These are phyloP conservation scores for Penicillium subrubescens DNA, from an alignment of 495 filamentous ascomycete species.

Conservation along the genomic window DNA sequence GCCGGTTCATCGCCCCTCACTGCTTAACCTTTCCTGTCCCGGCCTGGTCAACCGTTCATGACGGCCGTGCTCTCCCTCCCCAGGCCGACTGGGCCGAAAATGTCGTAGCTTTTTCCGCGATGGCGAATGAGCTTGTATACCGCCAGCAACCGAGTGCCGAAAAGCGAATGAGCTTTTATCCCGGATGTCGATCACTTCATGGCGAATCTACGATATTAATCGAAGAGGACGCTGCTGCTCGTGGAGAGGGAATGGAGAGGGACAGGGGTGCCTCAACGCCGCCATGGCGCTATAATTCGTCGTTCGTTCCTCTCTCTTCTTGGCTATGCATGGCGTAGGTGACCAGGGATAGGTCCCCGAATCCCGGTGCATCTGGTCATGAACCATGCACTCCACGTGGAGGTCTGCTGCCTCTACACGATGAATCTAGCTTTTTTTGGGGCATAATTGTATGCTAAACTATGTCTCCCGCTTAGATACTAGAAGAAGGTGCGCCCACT, in stretches of 20 bases:
- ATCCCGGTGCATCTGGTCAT: not conserved
- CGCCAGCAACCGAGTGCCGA: not conserved
- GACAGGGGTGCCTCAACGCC: not conserved
- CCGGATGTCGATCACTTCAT: not conserved
- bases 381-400: conserved; percentile 1
- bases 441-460: not conserved
- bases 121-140: not conserved
- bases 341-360: conserved; percentile 3
- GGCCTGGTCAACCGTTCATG: conserved; percentile 5
- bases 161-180: not conserved
- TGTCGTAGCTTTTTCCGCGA: not conserved
- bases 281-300: not conserved
- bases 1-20: not conserved
- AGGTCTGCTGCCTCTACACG: not conserved
- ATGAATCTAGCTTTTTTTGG: not conserved
- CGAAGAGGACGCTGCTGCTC: not conserved
- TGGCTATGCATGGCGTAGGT: not conserved
- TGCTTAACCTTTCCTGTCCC: not conserved
- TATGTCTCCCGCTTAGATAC: not conserved
- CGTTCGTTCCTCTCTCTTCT: not conserved
- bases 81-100: not conserved
- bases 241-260: conserved; percentile 21
- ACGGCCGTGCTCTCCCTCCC: not conserved
- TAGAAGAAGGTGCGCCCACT: not conserved
- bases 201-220: not conserved